A percentile compares a stretch with the other conserved stretches of the same genome.
These are phyloP conservation scores for Amanita thiersii DNA, from an alignment of 768 basidiomycete genomes.

Conservation along the genomic window DNA sequence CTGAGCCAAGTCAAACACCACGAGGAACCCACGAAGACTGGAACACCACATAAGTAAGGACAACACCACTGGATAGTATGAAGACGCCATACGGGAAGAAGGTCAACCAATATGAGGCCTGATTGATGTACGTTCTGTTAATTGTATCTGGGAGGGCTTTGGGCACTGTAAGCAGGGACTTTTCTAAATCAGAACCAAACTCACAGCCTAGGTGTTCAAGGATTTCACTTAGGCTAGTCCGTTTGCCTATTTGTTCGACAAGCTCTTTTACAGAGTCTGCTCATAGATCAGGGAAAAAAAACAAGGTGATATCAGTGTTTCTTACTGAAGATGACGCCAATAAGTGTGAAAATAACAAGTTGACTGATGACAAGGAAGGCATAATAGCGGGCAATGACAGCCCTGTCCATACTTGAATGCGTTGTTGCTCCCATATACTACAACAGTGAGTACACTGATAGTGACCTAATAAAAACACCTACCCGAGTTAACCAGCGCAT, in stretches of 20 bases:
- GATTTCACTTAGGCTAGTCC: slow-evolving; percentile 38
- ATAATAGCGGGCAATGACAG: slow-evolving; percentile 89
- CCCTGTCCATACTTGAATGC: slow-evolving; percentile 77
- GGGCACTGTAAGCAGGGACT: neutral
- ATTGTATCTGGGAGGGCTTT: slow-evolving; percentile 64
- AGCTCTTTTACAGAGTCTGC: slow-evolving; percentile 36
- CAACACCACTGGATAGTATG: slow-evolving; percentile 1
- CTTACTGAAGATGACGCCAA: slow-evolving; percentile 84
- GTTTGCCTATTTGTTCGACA: slow-evolving; percentile 32
- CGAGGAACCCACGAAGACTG: slow-evolving; percentile 90
- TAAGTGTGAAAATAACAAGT: slow-evolving; percentile 87
- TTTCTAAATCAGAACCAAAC: slow-evolving; percentile 12
- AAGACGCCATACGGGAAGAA: slow-evolving; percentile 74
- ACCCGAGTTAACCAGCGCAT: slow-evolving; percentile 85
- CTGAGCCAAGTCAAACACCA: slow-evolving; percentile 92
- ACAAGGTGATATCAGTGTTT: slow-evolving; percentile 8
- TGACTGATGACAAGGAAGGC: slow-evolving; percentile 92
- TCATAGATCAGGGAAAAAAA: neutral
- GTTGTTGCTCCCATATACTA: slow-evolving; percentile 61
- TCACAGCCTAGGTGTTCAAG: slow-evolving; percentile 36
- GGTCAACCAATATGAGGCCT: slow-evolving; percentile 88
- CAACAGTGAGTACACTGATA: slow-evolving; percentile 48
- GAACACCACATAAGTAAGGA: neutral
- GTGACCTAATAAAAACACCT: slow-evolving; percentile 28
- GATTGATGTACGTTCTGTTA: slow-evolving; percentile 85